Conservation (phyloP, 2,329 filamentous ascomycete species). For the Paracorniculantispora psalliotae region DNA sequence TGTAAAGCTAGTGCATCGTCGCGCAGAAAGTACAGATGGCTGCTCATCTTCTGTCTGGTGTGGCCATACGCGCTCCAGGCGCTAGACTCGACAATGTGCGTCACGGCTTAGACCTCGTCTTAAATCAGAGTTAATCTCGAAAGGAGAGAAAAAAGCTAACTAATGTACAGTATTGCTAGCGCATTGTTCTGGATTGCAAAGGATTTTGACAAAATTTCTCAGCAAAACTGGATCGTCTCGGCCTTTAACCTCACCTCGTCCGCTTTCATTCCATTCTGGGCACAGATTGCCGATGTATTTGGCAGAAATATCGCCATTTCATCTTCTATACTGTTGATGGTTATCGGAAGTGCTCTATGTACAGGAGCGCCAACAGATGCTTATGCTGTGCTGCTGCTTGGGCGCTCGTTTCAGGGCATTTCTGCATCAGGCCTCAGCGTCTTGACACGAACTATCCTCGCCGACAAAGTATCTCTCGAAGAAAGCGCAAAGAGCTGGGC, state of each 20-base stretch:
- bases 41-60: constrained; percentile 10
- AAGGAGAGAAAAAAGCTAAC: not conserved
- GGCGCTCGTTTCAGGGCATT: constrained; percentile 58
- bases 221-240: constrained; percentile 66
- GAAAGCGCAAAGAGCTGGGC: constrained; percentile 61
- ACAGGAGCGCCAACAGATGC: constrained; percentile 48
- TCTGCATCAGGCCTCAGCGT: constrained; percentile 58
- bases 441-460: constrained; percentile 56
- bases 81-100: constrained; percentile 12
- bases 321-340: constrained; percentile 49
- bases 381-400: constrained; percentile 57
- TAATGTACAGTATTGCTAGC: constrained; percentile 27
- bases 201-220: constrained; percentile 55
- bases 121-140: not conserved
- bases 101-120: not conserved
- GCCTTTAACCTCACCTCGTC: constrained; percentile 64
- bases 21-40: not conserved
- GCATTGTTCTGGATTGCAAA: constrained; percentile 51
- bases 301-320: constrained; percentile 57
- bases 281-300: constrained; percentile 60
- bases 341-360: constrained; percentile 58
- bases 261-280: constrained; percentile 62
- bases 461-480: constrained; percentile 56
- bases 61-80: constrained; percentile 13
- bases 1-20: not conserved